These are phyloP conservation scores for Metschnikowia matae DNA, from an alignment of 805 yeast species.

Conservation along the genomic window DNA sequence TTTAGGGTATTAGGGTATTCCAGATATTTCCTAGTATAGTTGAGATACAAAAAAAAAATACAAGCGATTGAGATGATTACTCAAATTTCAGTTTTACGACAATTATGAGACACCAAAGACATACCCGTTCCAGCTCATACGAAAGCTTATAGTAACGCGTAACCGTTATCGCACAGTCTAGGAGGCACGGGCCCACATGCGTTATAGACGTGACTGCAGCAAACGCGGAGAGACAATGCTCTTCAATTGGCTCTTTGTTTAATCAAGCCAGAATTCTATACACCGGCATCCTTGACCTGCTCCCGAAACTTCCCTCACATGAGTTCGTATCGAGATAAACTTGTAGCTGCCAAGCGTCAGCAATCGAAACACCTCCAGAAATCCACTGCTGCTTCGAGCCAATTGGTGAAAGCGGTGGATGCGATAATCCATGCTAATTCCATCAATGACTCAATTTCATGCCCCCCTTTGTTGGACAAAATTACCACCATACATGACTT, in stretches of 20 bases:
- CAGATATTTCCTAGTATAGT: no score
- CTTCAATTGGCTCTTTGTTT: neutral
- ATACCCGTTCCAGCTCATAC: no score
- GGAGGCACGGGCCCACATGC: slow-evolving; percentile 3
- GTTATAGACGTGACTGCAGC: neutral
- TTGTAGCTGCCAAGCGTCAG: slow-evolving; percentile 31
- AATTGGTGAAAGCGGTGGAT: slow-evolving; percentile 22
- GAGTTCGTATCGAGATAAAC: slow-evolving; percentile 17
- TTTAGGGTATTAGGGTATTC: no score
- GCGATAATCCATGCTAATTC: slow-evolving; percentile 27
- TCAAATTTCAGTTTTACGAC: no score
- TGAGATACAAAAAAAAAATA: no score
- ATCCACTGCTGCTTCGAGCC: slow-evolving; percentile 25
- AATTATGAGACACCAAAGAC: no score
- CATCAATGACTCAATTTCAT: slow-evolving; percentile 7
- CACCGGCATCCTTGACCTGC: no score
- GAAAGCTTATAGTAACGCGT: no score
- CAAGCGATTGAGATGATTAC: no score
- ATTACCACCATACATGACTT: slow-evolving; percentile 39
- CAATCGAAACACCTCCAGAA: slow-evolving; percentile 27
- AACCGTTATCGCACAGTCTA: neutral
- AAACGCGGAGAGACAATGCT: neutral
- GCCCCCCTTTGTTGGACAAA: slow-evolving; percentile 26
- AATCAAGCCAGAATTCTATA: neutral
- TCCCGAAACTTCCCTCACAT: neutral